These are phyloP conservation scores for Calonectria hongkongensis DNA, from an alignment of 2,329 filamentous ascomycete genomes.

Conservation along the genomic window DNA sequence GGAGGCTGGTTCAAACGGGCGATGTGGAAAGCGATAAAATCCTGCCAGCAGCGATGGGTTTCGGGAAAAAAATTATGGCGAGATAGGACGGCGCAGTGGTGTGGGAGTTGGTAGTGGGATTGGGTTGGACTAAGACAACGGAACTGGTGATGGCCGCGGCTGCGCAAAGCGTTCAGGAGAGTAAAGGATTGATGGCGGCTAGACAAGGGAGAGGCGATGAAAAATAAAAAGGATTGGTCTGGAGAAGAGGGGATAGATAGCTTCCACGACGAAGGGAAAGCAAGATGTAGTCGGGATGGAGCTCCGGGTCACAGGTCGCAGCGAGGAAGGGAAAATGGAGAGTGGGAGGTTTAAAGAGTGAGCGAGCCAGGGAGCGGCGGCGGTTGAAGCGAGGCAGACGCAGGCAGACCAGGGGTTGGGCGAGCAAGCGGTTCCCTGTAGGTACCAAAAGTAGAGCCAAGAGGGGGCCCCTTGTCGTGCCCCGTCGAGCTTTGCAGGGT, in stretches of 20 bases:
- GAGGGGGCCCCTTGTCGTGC: slow-evolving; percentile 41
- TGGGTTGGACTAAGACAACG: slow-evolving; percentile 20
- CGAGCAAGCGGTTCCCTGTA: slow-evolving; percentile 44
- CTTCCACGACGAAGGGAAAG: slow-evolving; percentile 46
- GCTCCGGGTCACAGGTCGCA: slow-evolving; percentile 42
- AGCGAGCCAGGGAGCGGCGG: slow-evolving; percentile 50
- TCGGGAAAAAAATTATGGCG: not conserved
- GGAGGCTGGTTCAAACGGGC: not conserved
- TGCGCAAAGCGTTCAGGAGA: slow-evolving; percentile 2
- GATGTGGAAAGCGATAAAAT: slow-evolving; percentile 11
- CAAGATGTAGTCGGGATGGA: slow-evolving; percentile 44
- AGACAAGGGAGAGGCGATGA: slow-evolving; percentile 44
- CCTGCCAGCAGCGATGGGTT: not conserved
- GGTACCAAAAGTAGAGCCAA: slow-evolving; percentile 30
- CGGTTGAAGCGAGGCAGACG: slow-evolving; percentile 52
- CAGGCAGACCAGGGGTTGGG: slow-evolving; percentile 53
- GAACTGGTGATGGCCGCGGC: slow-evolving; percentile 11
- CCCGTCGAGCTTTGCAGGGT: slow-evolving; percentile 42
- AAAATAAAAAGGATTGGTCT: slow-evolving; percentile 45
- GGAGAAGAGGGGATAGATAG: slow-evolving; percentile 44
- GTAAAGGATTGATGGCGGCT: slow-evolving; percentile 22
- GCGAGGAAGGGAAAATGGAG: slow-evolving; percentile 53
- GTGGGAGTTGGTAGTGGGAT: slow-evolving; percentile 24
- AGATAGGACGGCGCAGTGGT: slow-evolving; percentile 3
- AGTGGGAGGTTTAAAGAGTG: slow-evolving; percentile 59